These are phyloP conservation scores for Coniferiporia sulphurascens DNA, from an alignment of 1,284 basidiomycete species.

Conservation along the genomic window DNA sequence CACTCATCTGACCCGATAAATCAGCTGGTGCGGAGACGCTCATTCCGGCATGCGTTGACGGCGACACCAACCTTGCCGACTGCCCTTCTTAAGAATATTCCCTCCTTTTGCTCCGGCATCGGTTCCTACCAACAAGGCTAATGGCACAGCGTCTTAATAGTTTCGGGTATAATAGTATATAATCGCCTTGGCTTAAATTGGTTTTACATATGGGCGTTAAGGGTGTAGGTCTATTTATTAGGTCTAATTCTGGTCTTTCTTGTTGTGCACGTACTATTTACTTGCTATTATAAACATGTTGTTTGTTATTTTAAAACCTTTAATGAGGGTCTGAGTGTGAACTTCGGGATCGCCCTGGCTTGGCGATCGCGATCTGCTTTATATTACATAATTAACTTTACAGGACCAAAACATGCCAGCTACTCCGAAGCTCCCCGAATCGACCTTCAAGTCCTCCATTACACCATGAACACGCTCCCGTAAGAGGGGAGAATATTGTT, in stretches of 20 bases:
- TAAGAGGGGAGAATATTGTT: too few species aligned
- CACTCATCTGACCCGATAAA: not conserved
- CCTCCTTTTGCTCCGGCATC: not conserved
- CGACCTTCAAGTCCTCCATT: too few species aligned
- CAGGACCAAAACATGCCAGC: too few species aligned
- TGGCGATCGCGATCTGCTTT: too few species aligned
- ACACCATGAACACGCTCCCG: too few species aligned
- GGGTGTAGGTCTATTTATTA: not conserved
- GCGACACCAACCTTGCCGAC: constrained; percentile 14
- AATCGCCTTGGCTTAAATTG: not conserved
- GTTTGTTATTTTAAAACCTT: too few species aligned
- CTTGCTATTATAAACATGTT: not conserved
- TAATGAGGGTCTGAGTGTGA: too few species aligned
- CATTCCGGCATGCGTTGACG: constrained; percentile 17
- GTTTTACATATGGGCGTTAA: not conserved
- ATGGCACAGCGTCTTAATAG: not conserved
- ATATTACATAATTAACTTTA: too few species aligned
- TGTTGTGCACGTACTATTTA: not conserved
- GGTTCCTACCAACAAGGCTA: not conserved
- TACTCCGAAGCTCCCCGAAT: too few species aligned
- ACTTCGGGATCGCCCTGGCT: too few species aligned
- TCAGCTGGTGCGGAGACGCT: constrained; percentile 11
- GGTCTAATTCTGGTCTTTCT: not conserved
- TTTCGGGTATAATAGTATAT: not conserved
- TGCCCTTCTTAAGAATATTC: constrained; percentile 12